Evolutionary conservation across 495 filamentous ascomycete genomes (phyloP).

Genomic region (Recurvomyces mirabilis): DNA sequence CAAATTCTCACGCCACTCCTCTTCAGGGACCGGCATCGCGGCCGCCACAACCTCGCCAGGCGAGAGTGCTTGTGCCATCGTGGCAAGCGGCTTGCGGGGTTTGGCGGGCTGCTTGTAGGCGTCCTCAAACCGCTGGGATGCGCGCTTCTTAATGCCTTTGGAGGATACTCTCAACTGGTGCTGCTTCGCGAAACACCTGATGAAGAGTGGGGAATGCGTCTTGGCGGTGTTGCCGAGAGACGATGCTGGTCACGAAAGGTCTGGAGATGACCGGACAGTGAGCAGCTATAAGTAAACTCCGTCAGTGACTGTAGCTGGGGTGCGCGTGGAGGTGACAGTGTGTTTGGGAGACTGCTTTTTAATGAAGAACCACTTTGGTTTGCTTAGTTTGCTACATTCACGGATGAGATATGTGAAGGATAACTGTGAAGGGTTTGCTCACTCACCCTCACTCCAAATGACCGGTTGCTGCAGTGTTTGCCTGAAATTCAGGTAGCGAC

Average conservation of each 20-base stretch:
- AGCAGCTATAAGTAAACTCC: background rate
- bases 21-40: slow-evolving; percentile 14
- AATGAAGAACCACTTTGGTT: background rate
- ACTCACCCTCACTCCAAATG: slow-evolving; percentile 20
- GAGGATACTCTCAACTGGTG: slow-evolving; percentile 36
- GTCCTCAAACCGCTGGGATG: slow-evolving; percentile 22
- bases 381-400: background rate
- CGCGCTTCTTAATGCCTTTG: slow-evolving; percentile 35
- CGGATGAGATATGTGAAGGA: background rate
- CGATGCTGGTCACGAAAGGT: slow-evolving; percentile 1
- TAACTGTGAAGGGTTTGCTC: slow-evolving; percentile 1
- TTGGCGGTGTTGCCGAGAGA: slow-evolving; percentile 38
- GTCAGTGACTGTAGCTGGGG: background rate
- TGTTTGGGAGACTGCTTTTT: background rate
- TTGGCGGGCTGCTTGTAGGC: slow-evolving; percentile 4
- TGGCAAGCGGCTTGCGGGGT: slow-evolving; percentile 25
- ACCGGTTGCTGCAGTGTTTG: background rate
- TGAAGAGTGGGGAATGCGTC: slow-evolving; percentile 55
- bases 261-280: background rate
- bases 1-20: slow-evolving; percentile 61
- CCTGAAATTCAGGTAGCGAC: background rate
- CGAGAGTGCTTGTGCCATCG: slow-evolving; percentile 28
- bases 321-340: slow-evolving; percentile 1
- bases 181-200: slow-evolving; percentile 40
- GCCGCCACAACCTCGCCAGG: slow-evolving; percentile 31